Evolutionary conservation across 495 filamentous ascomycete species (phyloP).

Genomic region (Xylaria bambusicola): DNA sequence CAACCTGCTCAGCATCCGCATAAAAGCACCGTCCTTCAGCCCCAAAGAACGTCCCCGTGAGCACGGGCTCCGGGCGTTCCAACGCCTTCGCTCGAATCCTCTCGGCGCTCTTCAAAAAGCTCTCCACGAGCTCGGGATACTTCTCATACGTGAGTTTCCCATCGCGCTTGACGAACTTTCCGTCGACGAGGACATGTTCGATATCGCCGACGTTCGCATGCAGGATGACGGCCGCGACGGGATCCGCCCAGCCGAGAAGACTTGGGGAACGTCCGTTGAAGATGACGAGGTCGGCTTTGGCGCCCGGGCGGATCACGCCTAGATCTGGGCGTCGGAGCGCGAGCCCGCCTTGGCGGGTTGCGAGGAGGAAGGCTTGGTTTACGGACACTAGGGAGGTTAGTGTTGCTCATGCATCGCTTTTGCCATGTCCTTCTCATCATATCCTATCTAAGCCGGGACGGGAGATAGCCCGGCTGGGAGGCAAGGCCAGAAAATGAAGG

Average conservation of each 20-base stretch:
- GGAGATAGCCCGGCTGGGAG: no score
- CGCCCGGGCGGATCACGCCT: constrained; percentile 46
- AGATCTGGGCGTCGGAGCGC: constrained; percentile 49
- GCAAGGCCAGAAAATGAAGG: neutral
- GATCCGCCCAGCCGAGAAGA: constrained; percentile 52
- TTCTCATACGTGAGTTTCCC: constrained; percentile 31
- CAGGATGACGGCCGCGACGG: constrained; percentile 54
- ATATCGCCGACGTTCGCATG: constrained; percentile 53
- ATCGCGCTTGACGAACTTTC: constrained; percentile 43
- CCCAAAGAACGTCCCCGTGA: constrained; percentile 20
- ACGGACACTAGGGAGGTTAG: constrained; percentile 34
- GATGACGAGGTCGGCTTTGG: constrained; percentile 54
- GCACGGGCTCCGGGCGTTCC: constrained; percentile 18
- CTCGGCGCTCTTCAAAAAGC: constrained; percentile 36
- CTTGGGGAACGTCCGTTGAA: constrained; percentile 48
- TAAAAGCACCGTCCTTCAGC: constrained; percentile 21
- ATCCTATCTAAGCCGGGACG: no score
- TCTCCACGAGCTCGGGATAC: constrained; percentile 30
- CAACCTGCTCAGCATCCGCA: constrained; percentile 22
- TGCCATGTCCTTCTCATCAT: no score
- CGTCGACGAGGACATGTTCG: constrained; percentile 50
- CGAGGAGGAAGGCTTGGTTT: constrained; percentile 52
- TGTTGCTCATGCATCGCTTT: neutral
- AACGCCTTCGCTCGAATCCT: constrained; percentile 28
- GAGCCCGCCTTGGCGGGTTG: constrained; percentile 48